Base-by-base conservation (phyloP, 495 filamentous ascomycete species). In the Aspergillus taichungensis region DNA sequence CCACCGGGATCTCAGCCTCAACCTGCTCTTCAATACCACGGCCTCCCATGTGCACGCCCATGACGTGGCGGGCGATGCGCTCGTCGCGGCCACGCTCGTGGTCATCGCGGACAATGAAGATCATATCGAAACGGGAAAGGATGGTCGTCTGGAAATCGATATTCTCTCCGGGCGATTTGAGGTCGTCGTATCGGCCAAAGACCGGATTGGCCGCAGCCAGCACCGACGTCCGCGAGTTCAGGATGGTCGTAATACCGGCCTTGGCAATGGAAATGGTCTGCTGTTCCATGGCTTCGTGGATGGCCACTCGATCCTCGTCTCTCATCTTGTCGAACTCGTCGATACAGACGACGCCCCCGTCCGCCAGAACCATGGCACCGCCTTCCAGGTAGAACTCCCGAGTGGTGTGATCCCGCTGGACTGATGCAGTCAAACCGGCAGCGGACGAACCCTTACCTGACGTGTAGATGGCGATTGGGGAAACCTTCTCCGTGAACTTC, bases 241-340 rank as follows among this genome's bases (percentile, higher is more conserved):
- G 77, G 49, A 99, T 97, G 1, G 94, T 99, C 11, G 94, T 99
- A 56, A 99, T 97, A 57, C 94, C 94, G 5, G 94, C 94, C 66
- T 99, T 99, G 51, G 94, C 94, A 56, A 99, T 97, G 8, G 94
- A 99, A 46, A 99, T 99, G 6, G 94, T 99, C 66, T 99, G 94
- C 66, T 99, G 94, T 59, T 99, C 94, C 94, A 99, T 99, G 46
- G 94, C 94, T 77, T 99, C 94, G 74, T 99, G 94, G 63, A 99
- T 99, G 7, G 94, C 94, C 13, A 99, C 94, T 51, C 94, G 80
- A 53, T 99, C 94, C 64, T 99, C 94, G 63, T 99, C 94, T 46
- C 94, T 78, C 94, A 99, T 99, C 72, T 99, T 99, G 70, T 99
- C 94, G 62, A 99, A 99, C 65, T 99, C 94, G 61, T 99, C 94